Evolutionary conservation across 2,329 filamentous ascomycete species (phyloP).

Genomic region (Penicillium decumbens): DNA sequence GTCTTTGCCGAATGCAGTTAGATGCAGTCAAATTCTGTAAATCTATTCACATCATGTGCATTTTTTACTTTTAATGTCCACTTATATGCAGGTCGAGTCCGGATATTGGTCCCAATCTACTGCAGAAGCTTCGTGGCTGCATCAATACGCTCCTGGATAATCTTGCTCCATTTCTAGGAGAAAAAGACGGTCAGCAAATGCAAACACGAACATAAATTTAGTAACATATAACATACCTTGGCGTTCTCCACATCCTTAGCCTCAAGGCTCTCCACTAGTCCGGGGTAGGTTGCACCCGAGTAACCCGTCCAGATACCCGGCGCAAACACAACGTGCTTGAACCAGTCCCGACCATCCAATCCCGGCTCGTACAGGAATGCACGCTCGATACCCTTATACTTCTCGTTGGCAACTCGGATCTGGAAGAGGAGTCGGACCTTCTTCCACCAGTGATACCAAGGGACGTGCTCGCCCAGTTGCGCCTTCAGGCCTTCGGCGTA

Average conservation of each 20-base stretch:
- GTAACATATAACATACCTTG: conserved; percentile 44
- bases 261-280: conserved; percentile 60
- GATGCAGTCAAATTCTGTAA: background rate
- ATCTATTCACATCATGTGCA: background rate
- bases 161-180: conserved; percentile 39
- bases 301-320: conserved; percentile 91
- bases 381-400: conserved; percentile 80
- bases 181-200: conserved; percentile 6
- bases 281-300: conserved; percentile 65
- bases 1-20: background rate
- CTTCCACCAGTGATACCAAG: conserved; percentile 74
- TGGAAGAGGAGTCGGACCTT: conserved; percentile 60
- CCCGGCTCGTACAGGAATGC: conserved; percentile 71
- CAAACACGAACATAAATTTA: background rate
- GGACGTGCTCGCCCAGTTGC: conserved; percentile 54
- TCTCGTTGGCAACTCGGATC: conserved; percentile 65
- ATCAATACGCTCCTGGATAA: conserved; percentile 36
- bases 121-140: conserved; percentile 31
- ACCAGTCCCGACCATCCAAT: conserved; percentile 77
- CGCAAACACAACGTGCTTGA: conserved; percentile 92
- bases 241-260: conserved; percentile 45
- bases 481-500: conserved; percentile 45
- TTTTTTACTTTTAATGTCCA: background rate
- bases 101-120: conserved; percentile 10
- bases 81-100: background rate